Evolutionary conservation across 176 grass and related monocot species (phyloP), one percentile per base, ranked within the genome.

Genomic region (Urochloa ruziziensis): DNA sequence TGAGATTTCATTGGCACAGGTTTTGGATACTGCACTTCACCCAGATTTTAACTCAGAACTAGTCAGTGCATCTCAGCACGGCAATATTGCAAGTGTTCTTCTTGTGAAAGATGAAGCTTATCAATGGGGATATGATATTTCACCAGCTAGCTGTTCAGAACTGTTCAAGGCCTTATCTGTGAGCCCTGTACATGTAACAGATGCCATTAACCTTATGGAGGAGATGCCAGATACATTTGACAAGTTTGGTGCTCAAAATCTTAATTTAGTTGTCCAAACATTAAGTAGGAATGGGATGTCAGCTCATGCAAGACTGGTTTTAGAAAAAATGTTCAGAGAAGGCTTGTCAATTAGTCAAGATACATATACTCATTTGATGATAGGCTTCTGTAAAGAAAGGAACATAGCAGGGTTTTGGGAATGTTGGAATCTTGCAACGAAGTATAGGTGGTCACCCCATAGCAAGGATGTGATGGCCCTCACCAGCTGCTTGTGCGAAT

Each of bases 371-470:
- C 77, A 35, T 79, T 80, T 95, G 73, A 67, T 98, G 75, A 65
- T 62, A 51, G 79, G 84, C n/a, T 91, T 98, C 75, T 91, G 87
- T 40, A 59, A 80, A 84, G 91, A 95, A 82, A 91, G 80, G 53
- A 44, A 98, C 75, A 85, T 93, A 66, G 28, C 39, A 72, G 93
- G 87, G 28, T 93, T 95, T 76, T 86, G 79, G 87, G 87, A 95
- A 80, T 93, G 87, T 81, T 95, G 86, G 88, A 82, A 87, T 73
- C 60, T 80, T 66, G 91, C 91, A 82, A 86, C 80, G 79, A 85
- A 73, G 61, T 71, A 15, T 79, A 77, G 64, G 36, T 95, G 96
- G 89, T 91, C 80, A 80, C 96, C 91, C 70, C 67, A 29, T 28
- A 87, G 68, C 42, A 93, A 90, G 62, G 83, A 90, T 59, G 13